Base-by-base conservation (phyloP, 345 rosid genomes). In the Ricinus communis region DNA sequence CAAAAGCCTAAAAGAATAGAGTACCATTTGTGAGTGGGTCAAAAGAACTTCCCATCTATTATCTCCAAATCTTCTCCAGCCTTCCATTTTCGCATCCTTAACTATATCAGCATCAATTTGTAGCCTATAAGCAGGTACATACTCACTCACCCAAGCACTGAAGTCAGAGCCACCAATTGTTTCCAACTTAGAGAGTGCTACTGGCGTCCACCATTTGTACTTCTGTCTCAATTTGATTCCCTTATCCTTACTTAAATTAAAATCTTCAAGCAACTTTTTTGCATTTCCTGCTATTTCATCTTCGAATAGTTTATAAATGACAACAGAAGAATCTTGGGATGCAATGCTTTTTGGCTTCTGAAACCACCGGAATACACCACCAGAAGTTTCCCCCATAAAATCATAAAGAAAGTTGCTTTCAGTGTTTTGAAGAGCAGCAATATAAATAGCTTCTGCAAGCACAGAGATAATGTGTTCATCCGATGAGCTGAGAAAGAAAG, bases 1-100 rank as follows among this genome's bases (percentile, higher is more conserved):
- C 38, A 45, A 56, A 57, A 57, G 40, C 19, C n/a, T n/a, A 73
- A 69, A 60, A 66, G 68, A 79, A 69, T 53, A 64, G 12, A 30
- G 41, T 88, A 94, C 97, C 98, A 94, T 91, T 81, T 94, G 97
- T 60, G 96, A 84, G 81, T 91, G 96, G 45, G 97, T 90, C 84
- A 94, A 80, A 80, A 88, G 86, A 83, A 88, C 89, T 82, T 91
- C 95, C 87, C 84, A 86, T 81, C 69, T 84, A 84, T 85, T 82
- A 75, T 71, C 85, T 2, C 65, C 70, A 21, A 80, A 78, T 74
- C 84, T 75, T 72, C 78, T 85, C 97, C 98, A 88, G 45, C 98
- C 97, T 72, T 90, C 93, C 72, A 90, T 82, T 73, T 86, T 90
- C 60, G 85, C 73, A 80, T 83, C 89, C 47, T 71, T 75, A 47